These are phyloP conservation scores for Talaromyces nanjingensis DNA, from an alignment of 495 filamentous ascomycete genomes.

Conservation along the genomic window DNA sequence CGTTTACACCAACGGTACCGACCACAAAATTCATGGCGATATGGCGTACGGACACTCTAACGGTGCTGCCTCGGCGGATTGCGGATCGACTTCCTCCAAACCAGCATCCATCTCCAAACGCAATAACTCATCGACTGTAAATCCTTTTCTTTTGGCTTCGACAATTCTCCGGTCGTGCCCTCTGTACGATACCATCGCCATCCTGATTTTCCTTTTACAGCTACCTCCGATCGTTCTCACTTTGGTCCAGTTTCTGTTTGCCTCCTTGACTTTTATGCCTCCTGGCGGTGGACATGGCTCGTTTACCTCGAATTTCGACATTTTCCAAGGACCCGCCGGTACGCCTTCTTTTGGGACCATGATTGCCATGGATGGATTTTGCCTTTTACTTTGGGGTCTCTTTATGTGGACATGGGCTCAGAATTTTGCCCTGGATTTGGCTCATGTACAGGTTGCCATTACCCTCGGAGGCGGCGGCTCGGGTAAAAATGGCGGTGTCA, in stretches of 20 bases:
- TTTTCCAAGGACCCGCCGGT: constrained; percentile 64
- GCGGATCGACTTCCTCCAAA: constrained; percentile 31
- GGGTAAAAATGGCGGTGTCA: constrained; percentile 65
- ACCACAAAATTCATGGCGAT: constrained; percentile 29
- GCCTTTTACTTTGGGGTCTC: constrained; percentile 73
- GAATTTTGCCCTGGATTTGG: constrained; percentile 85
- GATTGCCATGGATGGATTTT: constrained; percentile 71
- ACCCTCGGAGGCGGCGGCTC: constrained; percentile 82
- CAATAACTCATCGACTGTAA: constrained; percentile 49
- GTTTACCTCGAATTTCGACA: constrained; percentile 60
- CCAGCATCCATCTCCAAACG: constrained; percentile 46
- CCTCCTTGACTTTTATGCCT: constrained; percentile 86
- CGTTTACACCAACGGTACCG: constrained; percentile 27
- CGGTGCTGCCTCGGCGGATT: constrained; percentile 29
- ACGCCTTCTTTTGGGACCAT: constrained; percentile 74
- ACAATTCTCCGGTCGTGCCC: constrained; percentile 90
- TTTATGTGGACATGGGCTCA: constrained; percentile 86
- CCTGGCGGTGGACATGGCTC: constrained; percentile 47
- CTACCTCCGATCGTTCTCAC: constrained; percentile 88
- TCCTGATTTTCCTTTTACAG: constrained; percentile 94
- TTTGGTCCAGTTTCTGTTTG: constrained; percentile 88
- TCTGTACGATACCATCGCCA: constrained; percentile 91
- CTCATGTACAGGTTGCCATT: constrained; percentile 91
- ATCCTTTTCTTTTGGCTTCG: constrained; percentile 63
- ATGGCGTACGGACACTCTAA: constrained; percentile 34